Conservation (phyloP, 2,329 filamentous ascomycete species). For the Chaetothyriales sp. region DNA sequence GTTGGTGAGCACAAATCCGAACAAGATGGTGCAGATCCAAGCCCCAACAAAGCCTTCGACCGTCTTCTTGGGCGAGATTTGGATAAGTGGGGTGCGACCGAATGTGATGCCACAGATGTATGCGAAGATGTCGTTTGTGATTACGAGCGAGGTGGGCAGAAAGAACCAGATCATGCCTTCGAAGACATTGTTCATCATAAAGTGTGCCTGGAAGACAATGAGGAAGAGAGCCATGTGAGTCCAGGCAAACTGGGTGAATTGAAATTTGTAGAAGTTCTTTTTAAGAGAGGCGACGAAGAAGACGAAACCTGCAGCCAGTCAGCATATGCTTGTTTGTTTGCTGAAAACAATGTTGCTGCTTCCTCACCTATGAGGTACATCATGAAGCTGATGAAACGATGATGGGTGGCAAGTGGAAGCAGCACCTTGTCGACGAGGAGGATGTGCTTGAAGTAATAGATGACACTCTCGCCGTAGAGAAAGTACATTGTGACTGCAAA, state of each 20-base stretch:
- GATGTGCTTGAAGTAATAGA: slow-evolving; percentile 99
- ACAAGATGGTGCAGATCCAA: slow-evolving; percentile 87
- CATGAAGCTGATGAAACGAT: slow-evolving; percentile 96
- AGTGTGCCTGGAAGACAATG: slow-evolving; percentile 94
- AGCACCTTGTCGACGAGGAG: slow-evolving; percentile 87
- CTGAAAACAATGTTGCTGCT: neutral
- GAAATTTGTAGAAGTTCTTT: slow-evolving; percentile 92
- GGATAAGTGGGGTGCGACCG: slow-evolving; percentile 89
- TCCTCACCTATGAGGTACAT: slow-evolving; percentile 85
- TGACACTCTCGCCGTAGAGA: slow-evolving; percentile 93
- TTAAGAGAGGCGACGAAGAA: slow-evolving; percentile 94
- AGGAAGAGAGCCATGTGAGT: slow-evolving; percentile 98
- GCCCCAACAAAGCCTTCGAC: slow-evolving; percentile 93
- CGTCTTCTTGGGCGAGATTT: slow-evolving; percentile 96
- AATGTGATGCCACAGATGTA: slow-evolving; percentile 97
- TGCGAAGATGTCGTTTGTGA: slow-evolving; percentile 97
- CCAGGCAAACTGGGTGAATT: slow-evolving; percentile 98
- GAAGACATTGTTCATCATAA: slow-evolving; percentile 99
- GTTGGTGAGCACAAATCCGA: slow-evolving; percentile 67
- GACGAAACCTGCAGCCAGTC: slow-evolving; percentile 57
- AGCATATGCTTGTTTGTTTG: slow-evolving; percentile 1
- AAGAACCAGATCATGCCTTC: slow-evolving; percentile 99
- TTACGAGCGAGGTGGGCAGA: slow-evolving; percentile 81
- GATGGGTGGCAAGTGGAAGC: slow-evolving; percentile 85
- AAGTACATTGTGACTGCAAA: slow-evolving; percentile 99